Evolutionary conservation across 2,329 filamentous ascomycete species (phyloP).

Genomic region (Emergomyces pasteurianus): DNA sequence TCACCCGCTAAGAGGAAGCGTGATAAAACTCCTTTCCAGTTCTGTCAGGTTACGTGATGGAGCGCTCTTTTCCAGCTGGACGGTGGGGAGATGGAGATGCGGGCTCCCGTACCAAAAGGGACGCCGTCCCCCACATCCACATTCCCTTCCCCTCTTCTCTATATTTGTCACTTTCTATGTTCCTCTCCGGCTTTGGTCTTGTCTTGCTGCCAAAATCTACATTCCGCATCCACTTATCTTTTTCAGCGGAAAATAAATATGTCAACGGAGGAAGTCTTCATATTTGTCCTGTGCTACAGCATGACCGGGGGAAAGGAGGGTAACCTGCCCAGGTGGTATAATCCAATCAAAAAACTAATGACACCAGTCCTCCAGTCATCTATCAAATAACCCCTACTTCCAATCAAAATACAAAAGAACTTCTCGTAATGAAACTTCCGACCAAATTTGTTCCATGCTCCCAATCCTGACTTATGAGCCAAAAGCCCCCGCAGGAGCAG

Average conservation of each 20-base stretch:
- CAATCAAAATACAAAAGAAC: background rate
- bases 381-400: background rate
- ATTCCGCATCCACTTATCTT: background rate
- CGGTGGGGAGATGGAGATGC: background rate
- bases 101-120: background rate
- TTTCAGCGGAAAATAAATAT: too few relatives aligned
- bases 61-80: background rate
- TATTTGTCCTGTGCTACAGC: too few relatives aligned
- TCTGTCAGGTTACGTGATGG: background rate
- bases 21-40: background rate
- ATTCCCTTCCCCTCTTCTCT: background rate
- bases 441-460: background rate
- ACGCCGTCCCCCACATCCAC: background rate
- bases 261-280: too few relatives aligned
- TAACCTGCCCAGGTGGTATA: too few relatives aligned
- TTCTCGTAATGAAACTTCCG: background rate
- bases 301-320: too few relatives aligned
- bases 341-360: too few relatives aligned
- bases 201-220: background rate
- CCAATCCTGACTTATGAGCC: background rate
- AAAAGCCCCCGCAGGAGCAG: background rate
- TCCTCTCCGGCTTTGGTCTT: background rate
- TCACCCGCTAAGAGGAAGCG: background rate
- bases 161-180: background rate
- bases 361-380: too few relatives aligned